phyloP scores from a whole-genome alignment of 2,329 filamentous ascomycete species.

The Aphanocladium album region DNA sequence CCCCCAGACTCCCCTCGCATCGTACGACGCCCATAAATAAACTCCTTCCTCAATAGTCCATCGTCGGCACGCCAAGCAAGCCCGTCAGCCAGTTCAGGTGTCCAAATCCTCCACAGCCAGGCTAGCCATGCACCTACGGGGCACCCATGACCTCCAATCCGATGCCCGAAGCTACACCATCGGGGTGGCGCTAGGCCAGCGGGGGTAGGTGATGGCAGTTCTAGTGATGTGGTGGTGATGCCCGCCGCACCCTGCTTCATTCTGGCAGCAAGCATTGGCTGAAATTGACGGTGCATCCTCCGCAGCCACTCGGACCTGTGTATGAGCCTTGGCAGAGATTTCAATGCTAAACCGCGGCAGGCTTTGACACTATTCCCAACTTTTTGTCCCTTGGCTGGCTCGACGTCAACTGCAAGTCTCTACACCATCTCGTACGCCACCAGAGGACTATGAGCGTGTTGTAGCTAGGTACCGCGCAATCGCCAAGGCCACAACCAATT shows the following conservation, averaged over 20 bases:
- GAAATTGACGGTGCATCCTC: background rate
- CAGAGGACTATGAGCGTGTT: background rate
- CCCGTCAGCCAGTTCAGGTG: conserved; percentile 2
- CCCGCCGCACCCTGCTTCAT: background rate
- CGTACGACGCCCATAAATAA: background rate
- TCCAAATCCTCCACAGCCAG: background rate
- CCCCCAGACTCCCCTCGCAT: background rate
- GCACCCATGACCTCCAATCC: conserved; percentile 5
- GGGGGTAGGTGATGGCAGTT: conserved; percentile 7
- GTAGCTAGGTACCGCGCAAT: too few species aligned
- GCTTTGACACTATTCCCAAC: too few species aligned
- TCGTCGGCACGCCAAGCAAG: background rate
- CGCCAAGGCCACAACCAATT: too few species aligned
- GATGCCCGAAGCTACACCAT: conserved; percentile 9
- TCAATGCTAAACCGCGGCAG: too few species aligned
- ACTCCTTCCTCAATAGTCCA: conserved; percentile 8
- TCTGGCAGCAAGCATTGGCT: background rate
- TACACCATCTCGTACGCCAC: background rate
- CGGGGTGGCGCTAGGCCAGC: conserved; percentile 10
- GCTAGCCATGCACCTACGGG: background rate
- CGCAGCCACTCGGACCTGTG: too few species aligned
- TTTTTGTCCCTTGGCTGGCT: too few species aligned
- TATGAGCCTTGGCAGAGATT: too few species aligned
- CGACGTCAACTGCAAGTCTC: too few species aligned
- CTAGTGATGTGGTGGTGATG: background rate